Evolutionary conservation across 345 rosid genomes (phyloP).

Genomic region (Mangifera indica): DNA sequence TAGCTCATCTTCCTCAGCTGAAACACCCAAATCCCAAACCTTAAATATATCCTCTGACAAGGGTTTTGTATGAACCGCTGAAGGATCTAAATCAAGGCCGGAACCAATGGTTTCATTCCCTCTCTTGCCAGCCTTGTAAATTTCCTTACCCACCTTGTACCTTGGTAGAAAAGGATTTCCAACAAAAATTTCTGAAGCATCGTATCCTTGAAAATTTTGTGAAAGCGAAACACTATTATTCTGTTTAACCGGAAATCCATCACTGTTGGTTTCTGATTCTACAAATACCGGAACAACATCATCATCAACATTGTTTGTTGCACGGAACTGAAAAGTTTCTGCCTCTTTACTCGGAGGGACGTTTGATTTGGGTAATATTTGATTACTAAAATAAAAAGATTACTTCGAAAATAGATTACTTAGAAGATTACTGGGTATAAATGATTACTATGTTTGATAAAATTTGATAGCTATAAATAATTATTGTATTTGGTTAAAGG

Average conservation of each 20-base stretch:
- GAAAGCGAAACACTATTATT: conserved; percentile 20
- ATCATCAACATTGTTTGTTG: conserved; percentile 7
- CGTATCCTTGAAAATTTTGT: conserved; percentile 21
- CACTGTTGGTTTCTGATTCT: conserved; percentile 22
- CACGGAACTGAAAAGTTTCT: conserved; percentile 1
- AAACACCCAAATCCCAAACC: conserved; percentile 69
- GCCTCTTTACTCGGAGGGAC: conserved; percentile 13
- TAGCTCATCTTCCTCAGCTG: conserved; percentile 49
- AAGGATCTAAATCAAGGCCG: conserved; percentile 12
- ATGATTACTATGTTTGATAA: too few species aligned
- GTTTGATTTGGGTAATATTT: too few species aligned
- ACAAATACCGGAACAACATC: conserved; percentile 1
- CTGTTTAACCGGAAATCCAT: conserved; percentile 17
- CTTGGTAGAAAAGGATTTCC: conserved; percentile 35
- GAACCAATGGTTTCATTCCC: conserved; percentile 22
- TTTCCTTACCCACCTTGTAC: conserved; percentile 28
- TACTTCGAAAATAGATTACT: too few species aligned
- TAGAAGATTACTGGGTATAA: too few species aligned
- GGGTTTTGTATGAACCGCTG: conserved; percentile 25
- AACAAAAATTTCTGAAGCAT: conserved; percentile 27
- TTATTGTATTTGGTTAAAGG: too few species aligned
- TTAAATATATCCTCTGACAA: conserved; percentile 49
- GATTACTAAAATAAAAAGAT: too few species aligned
- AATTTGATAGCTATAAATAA: too few species aligned
- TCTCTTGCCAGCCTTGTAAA: neutral